Conservation (phyloP, 1,284 basidiomycete species). For the Cutaneotrichosporon cyanovorans region DNA sequence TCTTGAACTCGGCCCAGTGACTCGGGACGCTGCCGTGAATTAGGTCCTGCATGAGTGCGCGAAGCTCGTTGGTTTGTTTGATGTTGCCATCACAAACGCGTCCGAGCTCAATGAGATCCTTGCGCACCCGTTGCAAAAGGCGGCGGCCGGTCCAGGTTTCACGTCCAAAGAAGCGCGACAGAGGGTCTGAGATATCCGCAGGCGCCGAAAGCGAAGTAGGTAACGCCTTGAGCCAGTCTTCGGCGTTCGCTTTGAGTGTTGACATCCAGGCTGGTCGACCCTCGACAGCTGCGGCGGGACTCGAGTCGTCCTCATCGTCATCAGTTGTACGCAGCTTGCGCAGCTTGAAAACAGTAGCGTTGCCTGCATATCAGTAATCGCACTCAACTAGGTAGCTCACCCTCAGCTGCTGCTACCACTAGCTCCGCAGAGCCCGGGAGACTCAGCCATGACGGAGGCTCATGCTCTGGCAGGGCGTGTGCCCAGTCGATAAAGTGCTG, state of each 20-base stretch:
- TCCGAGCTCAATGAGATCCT: conserved; percentile 70
- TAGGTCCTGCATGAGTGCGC: conserved; percentile 73
- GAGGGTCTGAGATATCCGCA: conserved; percentile 53
- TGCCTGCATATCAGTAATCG: conserved; percentile 51
- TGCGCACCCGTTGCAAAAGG: conserved; percentile 66
- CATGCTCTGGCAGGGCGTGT: conserved; percentile 72
- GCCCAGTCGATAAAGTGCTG: conserved; percentile 86
- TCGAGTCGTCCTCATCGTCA: conserved; percentile 75
- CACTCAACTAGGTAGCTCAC: conserved; percentile 52
- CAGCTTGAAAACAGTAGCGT: conserved; percentile 70
- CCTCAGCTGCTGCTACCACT: conserved; percentile 82
- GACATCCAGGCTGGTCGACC: conserved; percentile 92
- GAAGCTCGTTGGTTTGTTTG: conserved; percentile 90
- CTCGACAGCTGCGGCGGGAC: conserved; percentile 52
- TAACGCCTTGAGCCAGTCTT: conserved; percentile 69
- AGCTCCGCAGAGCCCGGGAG: conserved; percentile 82
- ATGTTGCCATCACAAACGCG: conserved; percentile 75
- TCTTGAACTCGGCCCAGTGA: conserved; percentile 84
- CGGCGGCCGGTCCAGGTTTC: conserved; percentile 72
- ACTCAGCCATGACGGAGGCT: conserved; percentile 87
- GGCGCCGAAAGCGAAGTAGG: conserved; percentile 47
- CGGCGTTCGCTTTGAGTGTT: conserved; percentile 64
- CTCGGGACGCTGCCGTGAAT: conserved; percentile 82
- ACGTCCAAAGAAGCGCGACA: conserved; percentile 79
- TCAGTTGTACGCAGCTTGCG: conserved; percentile 84